Evolutionary conservation across 2,329 filamentous ascomycete genomes (phyloP), one percentile per base, ranked within the genome.

Genomic region (Boeremia exigua): DNA sequence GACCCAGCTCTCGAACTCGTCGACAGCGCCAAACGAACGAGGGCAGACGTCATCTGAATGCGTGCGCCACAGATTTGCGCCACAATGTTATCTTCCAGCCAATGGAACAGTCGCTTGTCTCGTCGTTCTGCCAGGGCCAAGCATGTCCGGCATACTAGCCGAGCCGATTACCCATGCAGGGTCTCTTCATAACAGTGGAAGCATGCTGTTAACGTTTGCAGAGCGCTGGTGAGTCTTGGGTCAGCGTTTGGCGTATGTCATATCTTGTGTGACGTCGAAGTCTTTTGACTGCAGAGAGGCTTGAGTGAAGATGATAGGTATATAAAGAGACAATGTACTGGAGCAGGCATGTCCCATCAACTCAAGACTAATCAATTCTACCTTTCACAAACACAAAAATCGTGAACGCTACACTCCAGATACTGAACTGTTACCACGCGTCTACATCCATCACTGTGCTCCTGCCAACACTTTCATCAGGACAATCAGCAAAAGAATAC

Each of bases 211-310:
- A n/a, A 34, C 19, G 17, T 39, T 34, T 40, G 27, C 19, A 17
- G 43, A 45, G 15, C 14, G 19, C 19, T 23, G 34, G 33, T 36
- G 9, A n/a, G 4, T 48, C 33, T 45, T 48, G 51, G 44, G 14
- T 19, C 3, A 1, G 33, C 25, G 27, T 46, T 50, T 50, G 46
- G 53, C 53, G 46, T 23, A 50, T 55, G 53, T 50, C 53, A 55
- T 55, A 27, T 15, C 14, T 33, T 15, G 39, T 34, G 40, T 55
- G 46, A 49, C 52, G 46, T 49, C 40, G 46, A 46, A 27, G 19
- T 8, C 11, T 19, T 12, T 27, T 3, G 12, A 40, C 12, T 25
- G 27, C 4, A 8, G 6, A 4, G 10, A 15, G 25, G 11, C 2
- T 30, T 23, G n/a, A 15, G 6, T 25, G 29, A 40, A 46, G 28